These are phyloP conservation scores for Paraleonurus japonicus DNA, from an alignment of 257 asterid species.

Conservation along the genomic window DNA sequence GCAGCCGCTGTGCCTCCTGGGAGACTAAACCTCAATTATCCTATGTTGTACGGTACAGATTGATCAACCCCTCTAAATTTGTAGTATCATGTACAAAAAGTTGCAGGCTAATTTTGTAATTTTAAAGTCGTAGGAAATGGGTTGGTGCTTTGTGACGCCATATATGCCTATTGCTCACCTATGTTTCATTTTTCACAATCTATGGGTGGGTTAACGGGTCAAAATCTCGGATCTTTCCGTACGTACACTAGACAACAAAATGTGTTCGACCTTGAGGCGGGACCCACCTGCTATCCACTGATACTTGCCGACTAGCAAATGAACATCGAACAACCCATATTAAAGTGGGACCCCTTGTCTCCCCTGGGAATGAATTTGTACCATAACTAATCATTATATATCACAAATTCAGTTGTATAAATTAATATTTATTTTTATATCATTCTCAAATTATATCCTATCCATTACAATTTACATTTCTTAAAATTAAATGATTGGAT, in stretches of 20 bases:
- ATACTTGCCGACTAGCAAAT: constrained; percentile 23
- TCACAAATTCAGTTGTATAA: no score
- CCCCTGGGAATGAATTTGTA: neutral
- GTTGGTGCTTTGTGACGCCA: constrained; percentile 14
- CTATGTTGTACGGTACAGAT: neutral
- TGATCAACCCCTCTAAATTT: neutral
- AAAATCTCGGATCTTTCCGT: neutral
- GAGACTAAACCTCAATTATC: constrained; percentile 40
- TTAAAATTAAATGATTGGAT: no score
- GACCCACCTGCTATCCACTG: constrained; percentile 28
- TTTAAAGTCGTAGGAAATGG: neutral
- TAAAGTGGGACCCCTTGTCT: neutral
- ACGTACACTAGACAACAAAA: neutral
- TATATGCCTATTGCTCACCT: constrained; percentile 7
- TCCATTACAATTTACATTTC: no score
- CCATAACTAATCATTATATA: no score
- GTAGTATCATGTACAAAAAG: neutral
- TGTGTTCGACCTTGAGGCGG: constrained; percentile 1
- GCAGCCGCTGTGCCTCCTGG: constrained; percentile 79
- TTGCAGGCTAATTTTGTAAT: neutral
- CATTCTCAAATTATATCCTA: no score
- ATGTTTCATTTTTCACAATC: neutral
- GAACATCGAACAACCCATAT: neutral
- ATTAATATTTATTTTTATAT: no score
- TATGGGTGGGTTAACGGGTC: neutral